Percentiles rank a stretch among this genome's conserved stretches.
Evolutionary conservation across 805 yeast genomes (phyloP).

Genomic region (Barnettozyma sucrosica): DNA sequence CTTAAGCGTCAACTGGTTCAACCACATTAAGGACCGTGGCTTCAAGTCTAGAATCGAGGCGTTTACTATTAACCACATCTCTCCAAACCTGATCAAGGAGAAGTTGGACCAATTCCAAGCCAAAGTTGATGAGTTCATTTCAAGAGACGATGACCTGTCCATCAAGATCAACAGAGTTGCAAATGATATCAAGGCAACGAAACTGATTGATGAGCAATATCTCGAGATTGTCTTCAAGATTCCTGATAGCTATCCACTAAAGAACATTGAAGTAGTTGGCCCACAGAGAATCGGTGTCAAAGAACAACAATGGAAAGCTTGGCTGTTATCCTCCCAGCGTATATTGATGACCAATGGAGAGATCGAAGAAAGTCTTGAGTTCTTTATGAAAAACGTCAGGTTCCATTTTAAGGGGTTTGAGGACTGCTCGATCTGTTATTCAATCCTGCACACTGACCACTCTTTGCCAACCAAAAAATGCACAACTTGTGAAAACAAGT

Average conservation of each 20-base stretch:
- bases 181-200: constrained; percentile 66
- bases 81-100: constrained; percentile 55
- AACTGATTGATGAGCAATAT: constrained; percentile 80
- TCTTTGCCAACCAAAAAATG: constrained; percentile 87
- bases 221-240: constrained; percentile 72
- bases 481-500: constrained; percentile 85
- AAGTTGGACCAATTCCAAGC: constrained; percentile 48
- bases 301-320: constrained; percentile 90
- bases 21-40: constrained; percentile 61
- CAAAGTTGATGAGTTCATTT: constrained; percentile 31
- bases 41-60: constrained; percentile 54
- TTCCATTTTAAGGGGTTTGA: constrained; percentile 90
- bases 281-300: constrained; percentile 79
- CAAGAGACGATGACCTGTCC: constrained; percentile 36
- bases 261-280: constrained; percentile 70
- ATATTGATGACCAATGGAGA: constrained; percentile 73
- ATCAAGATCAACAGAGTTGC: constrained; percentile 56
- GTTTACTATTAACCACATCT: constrained; percentile 54
- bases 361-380: constrained; percentile 36
- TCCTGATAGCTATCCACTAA: constrained; percentile 75
- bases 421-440: constrained; percentile 96
- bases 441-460: constrained; percentile 79
- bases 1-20: constrained; percentile 61
- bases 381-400: constrained; percentile 56
- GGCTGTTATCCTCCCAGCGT: constrained; percentile 88